phyloP scores from a whole-genome alignment of 108 stramenopile genomes.

The Aureococcus anophagefferens region DNA sequence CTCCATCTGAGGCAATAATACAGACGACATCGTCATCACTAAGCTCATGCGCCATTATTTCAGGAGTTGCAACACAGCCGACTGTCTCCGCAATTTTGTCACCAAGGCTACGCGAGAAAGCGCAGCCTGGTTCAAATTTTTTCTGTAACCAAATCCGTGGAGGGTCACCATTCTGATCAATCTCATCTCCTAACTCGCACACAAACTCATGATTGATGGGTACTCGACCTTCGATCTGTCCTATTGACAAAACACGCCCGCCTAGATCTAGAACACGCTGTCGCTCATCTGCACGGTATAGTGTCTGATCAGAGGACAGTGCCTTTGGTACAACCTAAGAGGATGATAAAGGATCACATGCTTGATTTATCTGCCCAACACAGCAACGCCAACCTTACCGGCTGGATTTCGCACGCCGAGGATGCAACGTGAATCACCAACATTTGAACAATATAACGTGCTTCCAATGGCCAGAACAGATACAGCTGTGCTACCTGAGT shows the following conservation, averaged over 20 bases:
- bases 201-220: conserved; percentile 46
- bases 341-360: too few relatives aligned
- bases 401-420: conserved; percentile 46
- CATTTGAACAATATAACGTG: conserved; percentile 78
- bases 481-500: conserved; percentile 87
- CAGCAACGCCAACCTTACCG: too few relatives aligned
- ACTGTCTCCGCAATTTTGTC: conserved; percentile 75
- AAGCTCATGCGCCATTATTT: conserved; percentile 28
- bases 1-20: conserved; percentile 31
- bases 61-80: conserved; percentile 78
- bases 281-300: conserved; percentile 72
- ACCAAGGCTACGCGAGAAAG: conserved; percentile 82
- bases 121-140: conserved; percentile 76
- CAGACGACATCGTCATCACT: too few relatives aligned
- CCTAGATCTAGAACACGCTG: conserved; percentile 51
- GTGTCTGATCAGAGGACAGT: conserved; percentile 74
- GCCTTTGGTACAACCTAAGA: too few relatives aligned
- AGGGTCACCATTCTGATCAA: conserved; percentile 80
- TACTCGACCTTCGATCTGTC: conserved; percentile 65
- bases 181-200: conserved; percentile 49
- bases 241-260: conserved; percentile 57
- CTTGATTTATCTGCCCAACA: too few relatives aligned
- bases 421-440: conserved; percentile 90
- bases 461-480: conserved; percentile 65
- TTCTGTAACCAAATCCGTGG: conserved; percentile 76